Percentiles rank a stretch among this genome's conserved stretches.
Conservation (phyloP, 805 yeast genomes). For the Zygoascus tannicola region DNA sequence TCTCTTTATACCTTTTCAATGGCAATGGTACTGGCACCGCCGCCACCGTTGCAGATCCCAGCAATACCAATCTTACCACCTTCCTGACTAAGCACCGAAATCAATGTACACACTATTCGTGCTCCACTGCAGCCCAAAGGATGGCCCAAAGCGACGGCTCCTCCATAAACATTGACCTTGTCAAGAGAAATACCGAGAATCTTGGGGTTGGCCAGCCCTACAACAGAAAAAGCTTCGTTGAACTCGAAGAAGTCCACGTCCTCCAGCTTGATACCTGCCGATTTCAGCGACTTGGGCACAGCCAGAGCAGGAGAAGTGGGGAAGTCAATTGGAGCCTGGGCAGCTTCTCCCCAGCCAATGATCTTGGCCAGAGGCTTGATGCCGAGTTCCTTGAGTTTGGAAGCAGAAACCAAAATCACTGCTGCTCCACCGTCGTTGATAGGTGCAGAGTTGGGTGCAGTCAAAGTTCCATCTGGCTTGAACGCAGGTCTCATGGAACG, state of each 20-base stretch:
- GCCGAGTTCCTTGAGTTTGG: constrained; percentile 74
- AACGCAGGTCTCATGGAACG: constrained; percentile 87
- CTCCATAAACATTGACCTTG: constrained; percentile 85
- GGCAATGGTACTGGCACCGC: constrained; percentile 93
- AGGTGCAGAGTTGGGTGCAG: constrained; percentile 95
- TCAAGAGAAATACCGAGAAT: constrained; percentile 51
- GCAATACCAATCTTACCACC: constrained; percentile 84
- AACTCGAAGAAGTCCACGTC: constrained; percentile 88
- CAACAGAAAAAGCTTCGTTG: constrained; percentile 97
- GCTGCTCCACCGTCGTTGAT: constrained; percentile 99
- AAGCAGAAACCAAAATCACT: constrained; percentile 74
- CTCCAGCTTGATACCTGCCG: constrained; percentile 55
- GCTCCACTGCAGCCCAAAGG: constrained; percentile 96
- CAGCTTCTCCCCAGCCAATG: constrained; percentile 97
- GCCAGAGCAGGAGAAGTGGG: constrained; percentile 95
- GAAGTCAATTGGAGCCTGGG: constrained; percentile 87
- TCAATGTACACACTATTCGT: constrained; percentile 78
- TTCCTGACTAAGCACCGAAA: constrained; percentile 76
- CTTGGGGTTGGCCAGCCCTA: constrained; percentile 82
- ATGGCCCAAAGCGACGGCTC: constrained; percentile 93
- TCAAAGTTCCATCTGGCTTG: constrained; percentile 91
- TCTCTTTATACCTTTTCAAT: constrained; percentile 56
- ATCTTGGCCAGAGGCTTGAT: constrained; percentile 85
- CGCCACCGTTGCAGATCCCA: constrained; percentile 98
- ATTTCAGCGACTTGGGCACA: constrained; percentile 90